Evolutionary conservation across 2,329 filamentous ascomycete genomes (phyloP), one percentile per base, ranked within the genome.

Genomic region (Colletotrichum tabaci): DNA sequence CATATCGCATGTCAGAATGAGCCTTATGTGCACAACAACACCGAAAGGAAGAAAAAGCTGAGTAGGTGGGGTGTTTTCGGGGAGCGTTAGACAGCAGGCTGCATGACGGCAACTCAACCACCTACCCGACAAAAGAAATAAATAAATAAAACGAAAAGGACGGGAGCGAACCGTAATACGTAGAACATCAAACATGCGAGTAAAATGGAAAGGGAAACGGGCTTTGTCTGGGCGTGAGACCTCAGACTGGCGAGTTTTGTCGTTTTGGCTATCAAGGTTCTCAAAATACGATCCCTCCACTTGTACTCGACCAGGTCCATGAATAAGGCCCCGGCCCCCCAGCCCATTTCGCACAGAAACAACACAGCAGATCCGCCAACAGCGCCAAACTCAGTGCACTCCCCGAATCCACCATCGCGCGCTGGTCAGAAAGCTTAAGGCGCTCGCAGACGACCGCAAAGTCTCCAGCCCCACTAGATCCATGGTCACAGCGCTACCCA

Each of bases 361-460:
- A 68, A 68, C 68, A 53, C 68, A 71, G 35, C 49, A 50, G 62
- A 56, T 67, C 63, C 63, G 42, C 52, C 50, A 46, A 67, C 56
- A 62, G 64, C 57, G 64, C 56, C 63, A 61, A 56, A 58, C 16
- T 21, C 63, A 50, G 56, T 35, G 46, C 35, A 10, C 65, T 49
- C 52, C 8, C 58, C 58, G 18, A 71, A 58, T 58, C 65, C 68
- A 71, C 58, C 21, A 44, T 67, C 52, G 56, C 35, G 47, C 57
- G 42, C 68, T 47, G 68, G 49, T 55, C 12, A 16, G 65, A 64
- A 68, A 71, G 68, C 58, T 71, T 71, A 71, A 60, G 68, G 68
- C 49, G 52, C 64, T 30, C 3, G 52, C 23, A 67, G 55, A 61
- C 35, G 35, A 38, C 35, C 9, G 8, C 30, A 53, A 40, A 23